Percentiles rank a stretch among this genome's conserved stretches.
Evolutionary conservation across 306 rosid species (phyloP).

Genomic region (Glycine soja): DNA sequence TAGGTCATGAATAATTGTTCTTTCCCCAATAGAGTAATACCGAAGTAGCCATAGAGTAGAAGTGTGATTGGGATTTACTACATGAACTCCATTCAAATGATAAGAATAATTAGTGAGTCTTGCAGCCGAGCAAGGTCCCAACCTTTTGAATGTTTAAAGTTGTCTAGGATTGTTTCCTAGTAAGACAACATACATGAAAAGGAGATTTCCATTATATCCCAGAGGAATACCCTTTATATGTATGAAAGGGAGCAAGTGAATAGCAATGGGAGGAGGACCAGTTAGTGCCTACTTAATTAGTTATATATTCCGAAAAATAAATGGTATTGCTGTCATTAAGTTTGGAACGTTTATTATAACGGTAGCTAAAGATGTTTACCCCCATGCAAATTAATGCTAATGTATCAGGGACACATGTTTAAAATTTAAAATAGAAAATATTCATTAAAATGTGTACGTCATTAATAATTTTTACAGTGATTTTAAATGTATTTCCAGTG

Average conservation of each 20-base stretch:
- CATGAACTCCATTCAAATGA: neutral
- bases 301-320: neutral
- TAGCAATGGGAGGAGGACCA: neutral
- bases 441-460: too few relatives aligned
- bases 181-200: neutral
- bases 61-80: neutral
- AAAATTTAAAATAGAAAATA: too few relatives aligned
- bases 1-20: too few relatives aligned
- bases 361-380: neutral
- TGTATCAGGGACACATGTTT: too few relatives aligned
- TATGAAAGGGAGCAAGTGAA: neutral
- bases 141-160: neutral
- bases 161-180: neutral
- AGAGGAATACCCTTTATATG: neutral
- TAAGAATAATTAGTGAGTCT: neutral
- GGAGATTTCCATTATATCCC: neutral
- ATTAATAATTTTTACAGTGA: too few relatives aligned
- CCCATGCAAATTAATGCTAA: too few relatives aligned
- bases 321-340: slow-evolving; percentile 2
- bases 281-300: neutral
- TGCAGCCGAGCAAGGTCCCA: neutral
- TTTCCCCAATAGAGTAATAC: neutral
- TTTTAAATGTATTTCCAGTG: too few relatives aligned
- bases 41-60: neutral
- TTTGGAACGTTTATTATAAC: slow-evolving; percentile 3